Evolutionary conservation across 2,329 filamentous ascomycete genomes (phyloP).

Genomic region (Cyclaneusma minus): DNA sequence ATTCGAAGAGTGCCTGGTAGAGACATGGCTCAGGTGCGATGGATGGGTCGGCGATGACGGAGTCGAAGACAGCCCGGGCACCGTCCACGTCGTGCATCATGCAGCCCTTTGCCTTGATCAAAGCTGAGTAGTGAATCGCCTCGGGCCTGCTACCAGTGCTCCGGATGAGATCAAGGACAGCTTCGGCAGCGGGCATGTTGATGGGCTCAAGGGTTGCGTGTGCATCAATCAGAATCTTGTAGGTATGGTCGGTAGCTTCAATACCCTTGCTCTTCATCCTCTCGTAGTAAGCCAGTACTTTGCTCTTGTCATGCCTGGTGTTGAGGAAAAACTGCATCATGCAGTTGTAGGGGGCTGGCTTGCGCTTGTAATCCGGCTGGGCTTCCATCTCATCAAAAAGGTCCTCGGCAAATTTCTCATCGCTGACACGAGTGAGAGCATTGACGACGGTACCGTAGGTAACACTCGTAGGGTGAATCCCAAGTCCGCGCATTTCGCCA

Average conservation of each 20-base stretch:
- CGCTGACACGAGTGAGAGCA: slow-evolving; percentile 87
- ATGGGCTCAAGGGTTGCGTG: slow-evolving; percentile 80
- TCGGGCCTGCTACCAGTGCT: slow-evolving; percentile 62
- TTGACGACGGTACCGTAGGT: slow-evolving; percentile 98
- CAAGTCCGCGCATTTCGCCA: slow-evolving; percentile 84
- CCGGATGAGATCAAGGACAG: slow-evolving; percentile 65
- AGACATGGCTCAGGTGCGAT: slow-evolving; percentile 68
- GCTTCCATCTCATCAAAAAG: slow-evolving; percentile 98
- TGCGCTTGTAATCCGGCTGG: slow-evolving; percentile 97
- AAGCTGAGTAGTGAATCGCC: slow-evolving; percentile 85
- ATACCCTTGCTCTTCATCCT: slow-evolving; percentile 84
- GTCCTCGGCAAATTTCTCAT: slow-evolving; percentile 94
- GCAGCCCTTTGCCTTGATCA: slow-evolving; percentile 93
- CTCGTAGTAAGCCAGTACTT: slow-evolving; percentile 89
- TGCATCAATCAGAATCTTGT: slow-evolving; percentile 92
- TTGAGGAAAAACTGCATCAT: slow-evolving; percentile 99
- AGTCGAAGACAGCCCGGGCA: slow-evolving; percentile 68
- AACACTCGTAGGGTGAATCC: slow-evolving; percentile 89
- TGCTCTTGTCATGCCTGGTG: slow-evolving; percentile 87
- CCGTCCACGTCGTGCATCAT: slow-evolving; percentile 82
- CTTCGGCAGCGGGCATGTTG: slow-evolving; percentile 75
- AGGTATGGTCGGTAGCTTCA: slow-evolving; percentile 84
- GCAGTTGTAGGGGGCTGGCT: slow-evolving; percentile 94
- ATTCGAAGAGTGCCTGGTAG: slow-evolving; percentile 93
- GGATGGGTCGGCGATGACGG: slow-evolving; percentile 51